Base-by-base conservation (phyloP, 2,329 filamentous ascomycete species). In the Neoscytalidium dimidiatum region DNA sequence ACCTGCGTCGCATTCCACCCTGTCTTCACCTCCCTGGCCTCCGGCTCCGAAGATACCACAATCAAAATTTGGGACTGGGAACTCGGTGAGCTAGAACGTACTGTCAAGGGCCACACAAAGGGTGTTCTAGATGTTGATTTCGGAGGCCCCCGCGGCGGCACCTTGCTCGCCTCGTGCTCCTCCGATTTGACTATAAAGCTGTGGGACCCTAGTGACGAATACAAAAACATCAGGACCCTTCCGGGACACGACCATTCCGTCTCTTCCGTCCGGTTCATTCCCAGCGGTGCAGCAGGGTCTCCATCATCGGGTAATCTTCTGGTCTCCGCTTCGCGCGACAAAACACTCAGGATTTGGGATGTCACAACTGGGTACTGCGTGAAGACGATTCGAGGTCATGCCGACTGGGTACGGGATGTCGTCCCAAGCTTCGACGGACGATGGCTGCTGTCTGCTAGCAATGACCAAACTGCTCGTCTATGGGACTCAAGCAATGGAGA, bases 31-130 rank as follows among this genome's bases (percentile, higher is more conserved):
- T 94, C 92, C 4, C 83, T 97, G 23, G 94, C 94, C 9, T 95
- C 92, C 0, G 94, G 92, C 17, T 96, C 93, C 8, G 94, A 97
- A 76, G 94, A 97, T 77, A 91, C 88, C 63, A 96, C 91, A 7
- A 96, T 98, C 77, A 97, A 97, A 74, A 94, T 97, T 64, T 97
- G 94, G 94, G 94, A 97, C 74, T 97, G 93, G 91, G 94, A 97
- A 73, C 80, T 96, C 26, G 94, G 94, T 53, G 94, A 97, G 78
- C 83, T 96, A 3, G 94, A 97, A 76, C 84, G 90, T 67, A 97
- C 94, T 0, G 86, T 97, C 65, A 97, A 97, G 75, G 93, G 92
- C 1, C 94, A 97, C 73, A 97, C 93, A 4, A 93, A 91, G 74
- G 88, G 92, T 3, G 92, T 97, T 0, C 80, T 95, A 29, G 93